Conservation (phyloP, 2,329 filamentous ascomycete species). For the Ophiocordyceps camponoti-saundersi region DNA sequence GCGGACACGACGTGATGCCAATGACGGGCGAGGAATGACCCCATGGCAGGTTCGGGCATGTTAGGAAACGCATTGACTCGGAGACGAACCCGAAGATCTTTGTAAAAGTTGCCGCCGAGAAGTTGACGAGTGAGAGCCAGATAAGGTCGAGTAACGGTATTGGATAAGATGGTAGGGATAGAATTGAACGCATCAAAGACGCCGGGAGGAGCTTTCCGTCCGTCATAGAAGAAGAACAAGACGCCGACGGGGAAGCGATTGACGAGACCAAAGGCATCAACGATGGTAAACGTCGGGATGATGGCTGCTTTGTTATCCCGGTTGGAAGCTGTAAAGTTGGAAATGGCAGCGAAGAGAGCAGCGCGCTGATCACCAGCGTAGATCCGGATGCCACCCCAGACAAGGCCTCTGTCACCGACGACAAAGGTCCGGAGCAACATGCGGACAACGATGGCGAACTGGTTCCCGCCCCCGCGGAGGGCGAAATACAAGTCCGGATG, state of each 20-base stretch:
- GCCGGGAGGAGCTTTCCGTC: conserved; percentile 22
- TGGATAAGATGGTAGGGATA: conserved; percentile 24
- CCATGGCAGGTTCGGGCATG: conserved; percentile 7
- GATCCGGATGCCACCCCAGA: conserved; percentile 25
- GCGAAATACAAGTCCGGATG: conserved; percentile 33
- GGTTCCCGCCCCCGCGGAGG: conserved; percentile 38
- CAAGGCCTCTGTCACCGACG: conserved; percentile 18
- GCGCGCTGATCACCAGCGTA: conserved; percentile 12
- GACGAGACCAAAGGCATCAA: conserved; percentile 19
- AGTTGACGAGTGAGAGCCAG: conserved; percentile 16
- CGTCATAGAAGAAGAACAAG: conserved; percentile 48
- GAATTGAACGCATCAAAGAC: conserved; percentile 40
- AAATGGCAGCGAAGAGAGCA: conserved; percentile 26
- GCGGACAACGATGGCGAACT: conserved; percentile 31
- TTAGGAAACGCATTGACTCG: conserved; percentile 8
- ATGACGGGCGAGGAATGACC: conserved; percentile 6
- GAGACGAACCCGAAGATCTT: conserved; percentile 5
- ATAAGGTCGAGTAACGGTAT: conserved; percentile 27
- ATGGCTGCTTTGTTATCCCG: conserved; percentile 42
- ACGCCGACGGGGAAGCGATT: conserved; percentile 25
- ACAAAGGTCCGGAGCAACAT: conserved; percentile 25
- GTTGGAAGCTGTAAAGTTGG: conserved; percentile 40
- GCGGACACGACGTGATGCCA: neutral
- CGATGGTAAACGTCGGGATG: conserved; percentile 23
- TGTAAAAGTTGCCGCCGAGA: conserved; percentile 3